Evolutionary conservation across 2,329 filamentous ascomycete genomes (phyloP).

Genomic region (Ambrosiella cleistominuta): DNA sequence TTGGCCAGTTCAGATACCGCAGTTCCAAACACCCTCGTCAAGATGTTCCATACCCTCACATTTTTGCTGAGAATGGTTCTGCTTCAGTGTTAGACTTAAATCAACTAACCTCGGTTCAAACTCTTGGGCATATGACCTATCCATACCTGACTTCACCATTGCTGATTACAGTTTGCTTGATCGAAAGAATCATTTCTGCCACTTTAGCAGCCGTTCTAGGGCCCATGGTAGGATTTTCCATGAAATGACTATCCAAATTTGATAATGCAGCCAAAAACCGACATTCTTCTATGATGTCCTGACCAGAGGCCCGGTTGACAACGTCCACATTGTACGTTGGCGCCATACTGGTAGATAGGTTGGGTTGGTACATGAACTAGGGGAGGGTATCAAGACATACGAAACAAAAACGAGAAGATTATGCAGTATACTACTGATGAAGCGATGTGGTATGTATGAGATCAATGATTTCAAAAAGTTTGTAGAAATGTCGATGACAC

Average conservation of each 20-base stretch:
- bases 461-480: too few relatives aligned
- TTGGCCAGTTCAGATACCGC: slow-evolving; percentile 43
- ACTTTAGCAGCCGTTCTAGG: slow-evolving; percentile 36
- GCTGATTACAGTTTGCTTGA: slow-evolving; percentile 26
- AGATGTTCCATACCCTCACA: slow-evolving; percentile 47
- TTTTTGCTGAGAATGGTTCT: slow-evolving; percentile 45
- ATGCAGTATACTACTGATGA: too few relatives aligned
- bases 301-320: slow-evolving; percentile 1
- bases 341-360: background rate
- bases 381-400: too few relatives aligned
- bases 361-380: too few relatives aligned
- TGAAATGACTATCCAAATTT: slow-evolving; percentile 44
- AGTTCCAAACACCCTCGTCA: slow-evolving; percentile 42
- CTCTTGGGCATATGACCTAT: slow-evolving; percentile 12
- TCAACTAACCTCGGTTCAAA: background rate
- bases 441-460: too few relatives aligned
- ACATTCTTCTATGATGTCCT: slow-evolving; percentile 44
- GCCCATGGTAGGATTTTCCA: slow-evolving; percentile 38
- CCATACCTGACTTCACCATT: slow-evolving; percentile 39
- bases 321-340: background rate
- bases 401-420: too few relatives aligned
- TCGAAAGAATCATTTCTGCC: slow-evolving; percentile 32
- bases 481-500: background rate
- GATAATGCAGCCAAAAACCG: slow-evolving; percentile 43
- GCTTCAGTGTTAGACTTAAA: slow-evolving; percentile 3